Evolutionary conservation across 352 stramenopile species (phyloP).

Genomic region (Globisporangium takayamanum): DNA sequence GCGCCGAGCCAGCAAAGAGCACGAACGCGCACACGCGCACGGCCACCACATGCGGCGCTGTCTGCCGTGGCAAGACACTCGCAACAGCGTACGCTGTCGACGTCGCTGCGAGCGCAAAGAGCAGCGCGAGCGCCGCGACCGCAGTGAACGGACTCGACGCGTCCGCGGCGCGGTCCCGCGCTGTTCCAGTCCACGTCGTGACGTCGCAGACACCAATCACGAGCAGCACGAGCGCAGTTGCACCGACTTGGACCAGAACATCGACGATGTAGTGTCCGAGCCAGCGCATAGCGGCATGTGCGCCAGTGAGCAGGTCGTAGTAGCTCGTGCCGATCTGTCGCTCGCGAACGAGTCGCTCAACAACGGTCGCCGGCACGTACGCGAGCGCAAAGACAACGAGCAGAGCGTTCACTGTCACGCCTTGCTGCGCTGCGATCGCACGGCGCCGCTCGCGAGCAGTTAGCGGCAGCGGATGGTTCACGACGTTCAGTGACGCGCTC

Average conservation of each 20-base stretch:
- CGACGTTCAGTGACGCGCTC: constrained; percentile 28
- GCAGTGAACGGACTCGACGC: constrained; percentile 10
- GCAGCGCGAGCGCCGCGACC: constrained; percentile 11
- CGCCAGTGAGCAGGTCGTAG: constrained; percentile 88
- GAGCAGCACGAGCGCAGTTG: constrained; percentile 23
- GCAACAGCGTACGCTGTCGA: constrained; percentile 18
- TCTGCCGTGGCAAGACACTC: constrained; percentile 8
- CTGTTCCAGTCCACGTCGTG: constrained; percentile 21
- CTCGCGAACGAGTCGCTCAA: constrained; percentile 88
- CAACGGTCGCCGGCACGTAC: constrained; percentile 85
- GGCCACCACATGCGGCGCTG: background rate
- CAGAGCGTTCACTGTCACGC: constrained; percentile 16
- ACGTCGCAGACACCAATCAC: constrained; percentile 37
- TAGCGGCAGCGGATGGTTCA: constrained; percentile 43
- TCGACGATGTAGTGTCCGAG: constrained; percentile 91
- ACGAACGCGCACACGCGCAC: constrained; percentile 13
- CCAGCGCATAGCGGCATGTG: constrained; percentile 91
- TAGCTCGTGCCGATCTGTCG: constrained; percentile 77
- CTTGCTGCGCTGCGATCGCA: constrained; percentile 36
- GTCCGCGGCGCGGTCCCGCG: constrained; percentile 18
- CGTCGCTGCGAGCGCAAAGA: constrained; percentile 17
- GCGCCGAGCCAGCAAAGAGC: constrained; percentile 13
- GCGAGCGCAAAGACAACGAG: constrained; percentile 82
- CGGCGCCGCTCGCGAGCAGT: constrained; percentile 34
- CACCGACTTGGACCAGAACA: constrained; percentile 79